These are phyloP conservation scores for Xylaria intraflava DNA, from an alignment of 495 filamentous ascomycete genomes.

Conservation along the genomic window DNA sequence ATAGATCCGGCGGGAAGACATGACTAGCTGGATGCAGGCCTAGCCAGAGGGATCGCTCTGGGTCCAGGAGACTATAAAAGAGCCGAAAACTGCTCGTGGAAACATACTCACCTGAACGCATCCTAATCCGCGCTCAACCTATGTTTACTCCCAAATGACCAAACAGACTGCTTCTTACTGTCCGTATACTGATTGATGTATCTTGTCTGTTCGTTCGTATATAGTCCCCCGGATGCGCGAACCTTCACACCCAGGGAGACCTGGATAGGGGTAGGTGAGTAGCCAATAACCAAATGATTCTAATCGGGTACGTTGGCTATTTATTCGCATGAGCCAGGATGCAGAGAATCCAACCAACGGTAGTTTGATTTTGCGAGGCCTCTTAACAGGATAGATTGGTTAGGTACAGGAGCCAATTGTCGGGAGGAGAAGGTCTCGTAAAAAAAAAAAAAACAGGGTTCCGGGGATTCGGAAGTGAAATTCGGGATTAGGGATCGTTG, in stretches of 20 bases:
- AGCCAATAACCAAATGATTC: neutral
- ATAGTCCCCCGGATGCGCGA: neutral
- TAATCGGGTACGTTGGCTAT: neutral
- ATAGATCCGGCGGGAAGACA: no score
- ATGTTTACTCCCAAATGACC: neutral
- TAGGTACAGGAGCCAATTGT: neutral
- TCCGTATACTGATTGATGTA: neutral
- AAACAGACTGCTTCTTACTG: neutral
- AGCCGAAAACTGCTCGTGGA: neutral
- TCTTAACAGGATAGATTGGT: neutral
- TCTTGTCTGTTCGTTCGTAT: neutral
- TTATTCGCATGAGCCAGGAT: neutral
- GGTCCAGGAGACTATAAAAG: neutral
- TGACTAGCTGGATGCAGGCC: neutral
- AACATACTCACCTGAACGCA: conserved; percentile 4
- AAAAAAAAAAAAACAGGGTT: no score
- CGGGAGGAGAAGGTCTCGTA: no score
- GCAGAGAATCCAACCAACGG: neutral
- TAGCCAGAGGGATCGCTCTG: neutral
- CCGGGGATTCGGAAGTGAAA: no score
- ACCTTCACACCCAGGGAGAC: neutral
- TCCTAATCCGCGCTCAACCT: neutral
- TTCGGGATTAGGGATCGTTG: no score
- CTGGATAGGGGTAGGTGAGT: neutral
- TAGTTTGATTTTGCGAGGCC: neutral